Evolutionary conservation across 2,329 filamentous ascomycete genomes (phyloP).

Genomic region (Aspergillus hiratsukae): DNA sequence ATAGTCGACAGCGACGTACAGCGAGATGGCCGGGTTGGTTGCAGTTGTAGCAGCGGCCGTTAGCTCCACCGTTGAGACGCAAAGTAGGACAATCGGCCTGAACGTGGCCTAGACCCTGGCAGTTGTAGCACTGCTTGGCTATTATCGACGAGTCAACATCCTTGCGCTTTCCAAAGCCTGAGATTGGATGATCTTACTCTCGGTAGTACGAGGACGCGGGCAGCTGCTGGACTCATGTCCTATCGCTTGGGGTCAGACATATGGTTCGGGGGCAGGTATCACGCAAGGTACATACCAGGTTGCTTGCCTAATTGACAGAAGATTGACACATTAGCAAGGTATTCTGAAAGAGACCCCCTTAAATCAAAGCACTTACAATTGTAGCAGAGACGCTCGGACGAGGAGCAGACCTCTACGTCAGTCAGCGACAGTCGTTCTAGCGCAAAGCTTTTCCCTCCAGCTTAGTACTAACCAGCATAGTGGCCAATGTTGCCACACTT

Average conservation of each 20-base stretch:
- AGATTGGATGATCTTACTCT: conserved; percentile 54
- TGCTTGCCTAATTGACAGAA: conserved; percentile 37
- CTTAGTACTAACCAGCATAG: conserved; percentile 44
- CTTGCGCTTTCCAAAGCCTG: conserved; percentile 5
- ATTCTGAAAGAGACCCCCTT: conserved; percentile 7
- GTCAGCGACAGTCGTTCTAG: conserved; percentile 51
- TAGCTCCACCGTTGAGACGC: conserved; percentile 73
- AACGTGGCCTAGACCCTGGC: conserved; percentile 95
- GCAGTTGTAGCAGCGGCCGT: conserved; percentile 95
- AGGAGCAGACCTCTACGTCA: conserved; percentile 85
- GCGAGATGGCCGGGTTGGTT: conserved; percentile 89
- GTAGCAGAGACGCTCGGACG: conserved; percentile 97
- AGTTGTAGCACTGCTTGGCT: conserved; percentile 99
- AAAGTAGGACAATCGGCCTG: conserved; percentile 98
- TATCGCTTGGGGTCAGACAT: conserved; percentile 29
- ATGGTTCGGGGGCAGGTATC: conserved; percentile 8
- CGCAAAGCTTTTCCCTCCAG: conserved; percentile 41
- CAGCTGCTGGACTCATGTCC: conserved; percentile 97
- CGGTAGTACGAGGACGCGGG: conserved; percentile 91
- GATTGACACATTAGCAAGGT: conserved; percentile 16
- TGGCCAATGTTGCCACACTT: conserved; percentile 75
- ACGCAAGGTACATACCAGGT: conserved; percentile 36
- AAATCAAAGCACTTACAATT: conserved; percentile 66
- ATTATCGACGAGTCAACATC: conserved; percentile 15
- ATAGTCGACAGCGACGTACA: conserved; percentile 50